Conservation (phyloP, 148 eudicot species). For the Pharnaceum exiguum region DNA sequence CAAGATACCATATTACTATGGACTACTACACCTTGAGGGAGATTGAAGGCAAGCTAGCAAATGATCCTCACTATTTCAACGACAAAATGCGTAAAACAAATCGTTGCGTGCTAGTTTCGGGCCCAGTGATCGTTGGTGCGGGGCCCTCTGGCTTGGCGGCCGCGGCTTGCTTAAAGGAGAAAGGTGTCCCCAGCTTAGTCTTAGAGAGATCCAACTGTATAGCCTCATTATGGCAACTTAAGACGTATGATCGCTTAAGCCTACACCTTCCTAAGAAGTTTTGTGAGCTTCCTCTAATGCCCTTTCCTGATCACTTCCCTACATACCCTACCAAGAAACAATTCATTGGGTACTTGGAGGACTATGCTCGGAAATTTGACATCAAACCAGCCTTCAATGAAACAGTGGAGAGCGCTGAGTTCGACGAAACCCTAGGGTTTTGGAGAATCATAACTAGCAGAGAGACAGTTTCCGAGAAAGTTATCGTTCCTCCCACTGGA, state of each 20-base stretch:
- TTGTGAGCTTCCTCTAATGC: slow-evolving; percentile 62
- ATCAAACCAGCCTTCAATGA: slow-evolving; percentile 40
- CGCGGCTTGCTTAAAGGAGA: slow-evolving; percentile 54
- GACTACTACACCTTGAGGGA: slow-evolving; percentile 29
- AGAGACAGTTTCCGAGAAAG: not conserved
- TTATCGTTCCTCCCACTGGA: no score
- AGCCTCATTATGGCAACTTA: slow-evolving; percentile 65
- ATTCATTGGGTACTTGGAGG: slow-evolving; percentile 47
- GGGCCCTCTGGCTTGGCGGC: slow-evolving; percentile 71
- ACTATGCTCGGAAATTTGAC: slow-evolving; percentile 38
- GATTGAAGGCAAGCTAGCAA: slow-evolving; percentile 40
- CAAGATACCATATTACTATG: not conserved
- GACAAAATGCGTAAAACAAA: not conserved
- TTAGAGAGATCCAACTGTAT: slow-evolving; percentile 54
- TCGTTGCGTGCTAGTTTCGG: slow-evolving; percentile 32
- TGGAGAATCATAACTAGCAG: slow-evolving; percentile 43
- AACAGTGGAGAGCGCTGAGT: slow-evolving; percentile 42
- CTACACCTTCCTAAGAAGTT: slow-evolving; percentile 65
- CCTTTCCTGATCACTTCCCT: slow-evolving; percentile 54
- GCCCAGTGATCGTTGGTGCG: slow-evolving; percentile 64
- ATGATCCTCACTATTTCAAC: slow-evolving; percentile 25
- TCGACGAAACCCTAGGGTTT: slow-evolving; percentile 40
- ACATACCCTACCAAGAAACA: slow-evolving; percentile 59
- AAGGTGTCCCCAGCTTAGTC: slow-evolving; percentile 44
- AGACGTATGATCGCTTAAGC: slow-evolving; percentile 59